Percentiles rank a stretch among this genome's conserved stretches.
phyloP scores from a whole-genome alignment of 1,284 basidiomycete genomes.

The Fistulinella staudtii region DNA sequence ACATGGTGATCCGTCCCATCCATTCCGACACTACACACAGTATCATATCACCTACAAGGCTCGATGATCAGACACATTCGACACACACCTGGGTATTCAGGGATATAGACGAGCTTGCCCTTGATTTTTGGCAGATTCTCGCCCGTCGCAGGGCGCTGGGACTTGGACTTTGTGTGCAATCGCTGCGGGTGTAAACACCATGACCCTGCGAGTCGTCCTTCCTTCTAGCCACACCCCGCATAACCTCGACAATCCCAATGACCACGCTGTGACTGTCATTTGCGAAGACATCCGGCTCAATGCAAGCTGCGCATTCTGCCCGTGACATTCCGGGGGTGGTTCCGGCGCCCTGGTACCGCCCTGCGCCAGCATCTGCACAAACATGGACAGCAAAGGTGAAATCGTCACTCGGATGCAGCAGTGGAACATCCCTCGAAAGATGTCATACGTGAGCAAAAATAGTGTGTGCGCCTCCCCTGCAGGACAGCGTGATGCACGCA shows the following conservation, averaged over 20 bases:
- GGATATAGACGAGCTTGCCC: constrained; percentile 37
- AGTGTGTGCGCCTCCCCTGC: constrained; percentile 23
- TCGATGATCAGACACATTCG: background rate
- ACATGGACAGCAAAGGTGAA: constrained; percentile 21
- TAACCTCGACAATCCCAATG: constrained; percentile 41
- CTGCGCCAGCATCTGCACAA: constrained; percentile 31
- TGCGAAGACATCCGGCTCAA: constrained; percentile 14
- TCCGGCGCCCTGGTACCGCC: constrained; percentile 23
- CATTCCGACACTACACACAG: constrained; percentile 26
- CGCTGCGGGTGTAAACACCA: constrained; percentile 21
- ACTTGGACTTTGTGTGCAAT: constrained; percentile 1
- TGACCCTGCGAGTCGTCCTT: constrained; percentile 29
- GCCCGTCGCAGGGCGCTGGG: too few species aligned
- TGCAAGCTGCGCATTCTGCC: background rate
- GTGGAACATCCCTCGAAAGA: constrained; percentile 50
- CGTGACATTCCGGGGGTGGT: background rate
- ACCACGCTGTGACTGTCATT: constrained; percentile 44
- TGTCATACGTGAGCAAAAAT: constrained; percentile 48
- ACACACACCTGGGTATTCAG: constrained; percentile 24
- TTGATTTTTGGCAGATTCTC: constrained; percentile 24
- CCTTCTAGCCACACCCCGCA: constrained; percentile 52
- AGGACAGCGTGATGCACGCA: constrained; percentile 10
- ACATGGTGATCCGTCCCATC: constrained; percentile 25
- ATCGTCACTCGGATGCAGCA: constrained; percentile 36
- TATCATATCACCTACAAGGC: constrained; percentile 19